phyloP scores from a whole-genome alignment of 441 rosid species.

The Euphorbia corollata region DNA sequence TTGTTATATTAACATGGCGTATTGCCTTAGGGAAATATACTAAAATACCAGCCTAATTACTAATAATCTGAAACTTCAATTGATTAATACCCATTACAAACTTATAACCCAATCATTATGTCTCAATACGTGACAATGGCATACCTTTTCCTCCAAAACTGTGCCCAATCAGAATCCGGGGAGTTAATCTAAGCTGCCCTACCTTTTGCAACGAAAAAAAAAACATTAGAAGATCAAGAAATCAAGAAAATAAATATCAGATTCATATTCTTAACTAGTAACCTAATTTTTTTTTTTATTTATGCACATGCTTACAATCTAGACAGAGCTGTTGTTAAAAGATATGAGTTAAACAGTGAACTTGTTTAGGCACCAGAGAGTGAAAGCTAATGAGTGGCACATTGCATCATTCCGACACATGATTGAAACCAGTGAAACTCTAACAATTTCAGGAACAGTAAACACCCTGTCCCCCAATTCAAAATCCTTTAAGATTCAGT shows the following conservation, averaged over 20 bases:
- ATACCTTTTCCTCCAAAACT: constrained; percentile 98
- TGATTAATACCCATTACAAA: no score
- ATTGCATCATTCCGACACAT: background rate
- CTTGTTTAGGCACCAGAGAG: background rate
- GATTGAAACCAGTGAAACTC: background rate
- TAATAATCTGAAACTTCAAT: no score
- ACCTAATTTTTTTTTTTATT: background rate
- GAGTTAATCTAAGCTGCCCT: constrained; percentile 69
- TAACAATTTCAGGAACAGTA: background rate
- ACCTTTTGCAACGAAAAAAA: constrained; percentile 41
- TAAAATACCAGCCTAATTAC: no score
- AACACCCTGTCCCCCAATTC: no score
- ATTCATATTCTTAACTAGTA: background rate
- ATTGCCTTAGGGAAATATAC: no score
- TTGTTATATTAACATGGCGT: no score
- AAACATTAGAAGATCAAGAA: background rate
- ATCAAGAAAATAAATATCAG: background rate
- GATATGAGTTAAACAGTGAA: background rate
- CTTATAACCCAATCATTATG: no score
- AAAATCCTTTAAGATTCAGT: background rate
- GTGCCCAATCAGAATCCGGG: constrained; percentile 85
- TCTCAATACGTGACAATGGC: no score
- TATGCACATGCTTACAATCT: background rate
- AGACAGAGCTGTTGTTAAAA: background rate
- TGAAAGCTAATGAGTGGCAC: background rate